Evolutionary conservation across 305 asterid species (phyloP).

Genomic region (Fraxinus baroniana): DNA sequence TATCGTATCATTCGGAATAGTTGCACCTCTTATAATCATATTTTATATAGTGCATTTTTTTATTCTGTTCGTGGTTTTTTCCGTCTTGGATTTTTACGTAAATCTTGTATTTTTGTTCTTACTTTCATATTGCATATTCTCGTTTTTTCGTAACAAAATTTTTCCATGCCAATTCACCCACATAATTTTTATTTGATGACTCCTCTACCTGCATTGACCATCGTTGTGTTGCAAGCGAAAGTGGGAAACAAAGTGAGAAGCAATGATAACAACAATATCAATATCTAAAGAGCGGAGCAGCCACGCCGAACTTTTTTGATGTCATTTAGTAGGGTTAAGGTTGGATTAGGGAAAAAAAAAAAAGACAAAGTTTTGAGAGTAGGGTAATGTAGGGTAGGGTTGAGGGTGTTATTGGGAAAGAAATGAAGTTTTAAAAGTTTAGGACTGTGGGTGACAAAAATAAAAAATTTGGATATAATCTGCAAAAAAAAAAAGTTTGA

Average conservation of each 20-base stretch:
- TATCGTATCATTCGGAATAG: too few species aligned
- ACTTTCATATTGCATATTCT: too few species aligned
- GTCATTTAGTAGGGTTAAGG: conserved; percentile 29
- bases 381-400: neutral
- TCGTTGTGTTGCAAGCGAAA: conserved; percentile 20
- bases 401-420: neutral
- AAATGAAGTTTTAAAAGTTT: neutral
- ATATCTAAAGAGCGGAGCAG: conserved; percentile 41
- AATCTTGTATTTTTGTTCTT: too few species aligned
- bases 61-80: too few species aligned
- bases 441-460: neutral
- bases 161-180: conserved; percentile 60
- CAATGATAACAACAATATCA: conserved; percentile 38
- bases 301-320: conserved; percentile 40
- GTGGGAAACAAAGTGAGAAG: conserved; percentile 34
- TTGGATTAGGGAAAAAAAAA: neutral
- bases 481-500: too few species aligned
- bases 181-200: conserved; percentile 68
- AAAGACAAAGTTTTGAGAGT: neutral
- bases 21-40: too few species aligned
- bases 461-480: too few species aligned
- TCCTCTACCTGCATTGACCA: conserved; percentile 39
- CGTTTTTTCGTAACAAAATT: conserved; percentile 22
- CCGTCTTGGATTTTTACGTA: too few species aligned
- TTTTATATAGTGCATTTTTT: too few species aligned